Evolutionary conservation across 2,329 filamentous ascomycete genomes (phyloP).

Genomic region (Colletotrichum tamarilloi): DNA sequence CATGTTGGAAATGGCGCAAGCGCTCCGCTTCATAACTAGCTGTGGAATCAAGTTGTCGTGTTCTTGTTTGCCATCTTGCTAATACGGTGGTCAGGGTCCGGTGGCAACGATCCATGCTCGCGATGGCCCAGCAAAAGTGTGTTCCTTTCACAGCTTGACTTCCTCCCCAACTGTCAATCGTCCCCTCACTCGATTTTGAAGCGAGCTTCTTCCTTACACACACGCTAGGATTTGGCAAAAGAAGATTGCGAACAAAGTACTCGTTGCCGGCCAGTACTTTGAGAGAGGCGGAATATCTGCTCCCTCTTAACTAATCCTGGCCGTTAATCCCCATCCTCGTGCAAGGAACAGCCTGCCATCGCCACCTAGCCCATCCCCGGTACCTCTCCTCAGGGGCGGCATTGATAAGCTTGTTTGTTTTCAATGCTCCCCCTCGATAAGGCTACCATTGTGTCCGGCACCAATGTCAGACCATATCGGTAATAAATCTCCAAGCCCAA

Average conservation of each 20-base stretch:
- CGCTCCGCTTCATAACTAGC: not conserved
- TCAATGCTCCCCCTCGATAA: not conserved
- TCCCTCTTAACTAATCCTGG: slow-evolving; percentile 4
- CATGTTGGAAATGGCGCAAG: not conserved
- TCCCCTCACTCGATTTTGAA: not conserved
- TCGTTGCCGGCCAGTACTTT: not conserved
- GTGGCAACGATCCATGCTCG: too few relatives aligned
- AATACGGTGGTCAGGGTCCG: too few relatives aligned
- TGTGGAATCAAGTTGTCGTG: not conserved
- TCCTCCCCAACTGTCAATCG: not conserved
- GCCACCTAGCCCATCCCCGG: not conserved
- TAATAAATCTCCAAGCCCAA: not conserved
- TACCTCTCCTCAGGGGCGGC: too few relatives aligned
- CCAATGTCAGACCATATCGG: not conserved
- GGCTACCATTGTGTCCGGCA: not conserved
- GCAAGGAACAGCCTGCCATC: slow-evolving; percentile 11
- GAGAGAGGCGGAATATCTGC: not conserved
- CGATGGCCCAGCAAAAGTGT: too few relatives aligned
- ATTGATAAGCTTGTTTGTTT: slow-evolving; percentile 6
- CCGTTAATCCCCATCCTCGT: not conserved
- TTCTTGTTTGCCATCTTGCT: not conserved
- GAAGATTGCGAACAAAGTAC: not conserved
- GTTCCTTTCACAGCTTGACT: too few relatives aligned
- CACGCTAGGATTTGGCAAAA: not conserved
- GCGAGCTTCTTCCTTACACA: not conserved